A percentile compares a stretch with the other conserved stretches of the same genome.
Conservation (phyloP, 2,329 filamentous ascomycete species). For the Botrytis sinoallii region DNA sequence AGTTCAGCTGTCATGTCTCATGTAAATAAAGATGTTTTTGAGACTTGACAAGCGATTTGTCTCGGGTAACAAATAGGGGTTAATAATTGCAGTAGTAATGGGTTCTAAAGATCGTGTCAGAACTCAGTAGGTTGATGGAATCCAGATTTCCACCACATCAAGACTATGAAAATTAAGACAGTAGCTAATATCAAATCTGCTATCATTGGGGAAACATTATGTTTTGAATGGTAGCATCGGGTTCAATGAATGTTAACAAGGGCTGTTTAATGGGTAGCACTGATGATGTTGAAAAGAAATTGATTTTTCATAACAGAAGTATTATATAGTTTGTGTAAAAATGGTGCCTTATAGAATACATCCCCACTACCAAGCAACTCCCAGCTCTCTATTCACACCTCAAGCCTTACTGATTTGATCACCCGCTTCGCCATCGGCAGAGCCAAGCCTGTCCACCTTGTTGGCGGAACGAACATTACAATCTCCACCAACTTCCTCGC, state of each 20-base stretch:
- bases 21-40: background rate
- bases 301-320: background rate
- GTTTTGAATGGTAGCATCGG: background rate
- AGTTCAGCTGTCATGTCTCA: constrained; percentile 9
- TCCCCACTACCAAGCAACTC: background rate
- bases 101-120: background rate
- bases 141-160: background rate
- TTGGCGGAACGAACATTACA: no score
- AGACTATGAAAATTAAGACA: background rate
- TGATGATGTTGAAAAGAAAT: background rate
- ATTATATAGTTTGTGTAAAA: background rate
- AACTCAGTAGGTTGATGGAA: background rate
- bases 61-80: background rate
- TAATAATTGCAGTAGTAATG: background rate
- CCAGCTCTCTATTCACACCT: background rate
- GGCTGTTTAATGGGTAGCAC: background rate
- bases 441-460: background rate
- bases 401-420: constrained; percentile 1
- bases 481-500: background rate
- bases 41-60: background rate
- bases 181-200: no score
- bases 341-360: background rate
- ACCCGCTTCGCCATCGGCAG: background rate
- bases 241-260: background rate
- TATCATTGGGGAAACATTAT: background rate